Evolutionary conservation across 164 flowering plant genomes (phyloP), one percentile per base, ranked within the genome.

Genomic region (Stephania yunnanensis): DNA sequence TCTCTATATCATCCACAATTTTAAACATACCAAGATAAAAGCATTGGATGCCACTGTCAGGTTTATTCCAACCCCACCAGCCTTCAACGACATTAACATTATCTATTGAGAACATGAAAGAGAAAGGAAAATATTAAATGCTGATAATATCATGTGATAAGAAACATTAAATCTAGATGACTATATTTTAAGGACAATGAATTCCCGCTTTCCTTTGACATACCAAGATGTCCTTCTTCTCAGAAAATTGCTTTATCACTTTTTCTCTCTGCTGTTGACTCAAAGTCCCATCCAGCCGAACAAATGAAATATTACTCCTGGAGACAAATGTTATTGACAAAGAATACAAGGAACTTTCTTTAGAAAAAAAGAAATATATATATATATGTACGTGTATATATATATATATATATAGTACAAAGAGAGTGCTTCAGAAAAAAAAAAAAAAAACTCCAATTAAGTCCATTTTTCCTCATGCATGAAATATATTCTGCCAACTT

Each of bases 41-140:
- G 98, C 99, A 86, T 87, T 91, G 72, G 94, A 91, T 61, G 99
- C 99, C 46, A 95, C 97, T 3, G 95, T 94, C 70, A 96, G 87
- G 82, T 96, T 96, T 82, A 96, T 88, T 71, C 99, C 99, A 74
- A 96, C 99, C 71, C 99, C 99, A 73, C 99, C 99, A 79, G 99
- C 99, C 86, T 94, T 96, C 79, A 94, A 67, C 19, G 97, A 94
- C 98, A 96, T 92, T 74, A 96, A 80, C 77, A 96, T 77, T 42
- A 96, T 97, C 98, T 95, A 77, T 6, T 9, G 46, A 73, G 74
- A 75, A 36, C 77, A 76, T 75, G 10, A 72, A 74, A n/a, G 66
- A 70, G 9, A 7, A 63, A 3, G 25, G 25, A 61, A 70, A 63
- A 29, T 58, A 5, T 29, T 7, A 73, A 71, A 48, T 7, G 10